Base-by-base conservation (phyloP, 2,329 filamentous ascomycete species). In the Tolypocladium nubicola region DNA sequence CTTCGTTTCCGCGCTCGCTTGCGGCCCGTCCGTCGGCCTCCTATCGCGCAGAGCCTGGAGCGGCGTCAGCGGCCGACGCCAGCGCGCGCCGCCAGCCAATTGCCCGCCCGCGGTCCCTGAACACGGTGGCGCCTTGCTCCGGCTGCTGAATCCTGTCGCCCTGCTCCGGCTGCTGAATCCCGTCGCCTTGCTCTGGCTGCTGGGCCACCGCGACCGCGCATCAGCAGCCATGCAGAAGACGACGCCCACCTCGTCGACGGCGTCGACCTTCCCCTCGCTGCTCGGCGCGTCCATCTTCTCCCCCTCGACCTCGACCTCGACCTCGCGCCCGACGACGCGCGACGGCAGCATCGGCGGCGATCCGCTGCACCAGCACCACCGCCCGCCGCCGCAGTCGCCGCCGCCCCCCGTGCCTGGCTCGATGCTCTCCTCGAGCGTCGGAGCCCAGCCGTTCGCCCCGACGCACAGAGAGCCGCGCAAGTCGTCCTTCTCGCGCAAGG, bases 401-500 rank as follows among this genome's bases (percentile, higher is more conserved):
- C 40, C 41, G 8, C 23, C 41, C 26, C 47, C 37, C 38, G 41
- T 37, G 33, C 59, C 68, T 55, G 30, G 30, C 6, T 33, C 30
- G 30, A 8, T 7, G 5, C 30, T 33, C 5, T 61, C 64, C 43
- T 57, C 66, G 38, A 56, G 65, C 53, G 57, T 61, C 58, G 59
- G 62, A 61, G 52, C 62, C 63, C 47, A 64, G 37, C 70, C 67
- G 63, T 59, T 70, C 55, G 62, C 71, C 56, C 65, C 67, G 68
- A 75, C 79, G 67, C 45, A 49, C 2, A 49, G 33, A 11, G 77
- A 79, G 62, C 19, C 56, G 26, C 75, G 79, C 71, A 77, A 79
- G 63, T 68, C 74, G 30, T 82, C 80, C 50, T 79, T 82, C 65
- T 72, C 75, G 57, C 80, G 79, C 63, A 82, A 80, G 65, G 61